Base-by-base conservation (phyloP, 768 basidiomycete genomes). In the Tulasnella sp. region DNA sequence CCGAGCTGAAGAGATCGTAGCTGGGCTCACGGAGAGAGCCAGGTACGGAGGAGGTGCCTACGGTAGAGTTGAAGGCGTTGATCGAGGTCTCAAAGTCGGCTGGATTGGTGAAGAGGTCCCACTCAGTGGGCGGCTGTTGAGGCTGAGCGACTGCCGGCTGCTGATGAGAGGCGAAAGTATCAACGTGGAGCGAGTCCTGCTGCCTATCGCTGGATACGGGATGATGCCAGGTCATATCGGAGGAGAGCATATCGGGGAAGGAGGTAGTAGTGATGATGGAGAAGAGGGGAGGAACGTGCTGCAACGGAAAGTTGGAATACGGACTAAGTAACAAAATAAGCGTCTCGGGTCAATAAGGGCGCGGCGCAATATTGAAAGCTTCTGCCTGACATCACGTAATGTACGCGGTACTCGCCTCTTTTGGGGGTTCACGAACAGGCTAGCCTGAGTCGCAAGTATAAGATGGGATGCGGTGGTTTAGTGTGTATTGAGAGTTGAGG, bases 1-100 rank as follows among this genome's bases (percentile, higher is more conserved):
- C 48, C 46, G 62, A 30, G 59, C 78, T 74, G 70, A 85, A 86
- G 52, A 87, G 69, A 68, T 84, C 80, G 70, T 85, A 88, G 62
- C 72, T 70, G 11, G 77, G 65, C 61, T 83, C 81, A 17, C 49
- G 57, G 19, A 49, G 45, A 29, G 57, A 43, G 42, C 38, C 42
- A 41, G 31, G 38, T 38, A 42, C 17, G 12, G 54, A 1, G 52
- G 52, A 15, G 21, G 42, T 19, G 7, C 38, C 43, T 5, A 17
- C 54, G 42, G 41, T 43, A 43, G 44, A 38, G 54, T 29, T 43
- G 19, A 56, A 21, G 22, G 34, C 54, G 54, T 43, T 59, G 57
- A 59, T 59, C 10, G 57, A 30, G 24, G 48, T 31, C n/a, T 30
- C 46, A 22, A 59, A 59, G 29, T 49, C 57, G 49, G 43, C 46